phyloP scores from a whole-genome alignment of 176 grass and related monocot species.

The Ensete ventricosum region DNA sequence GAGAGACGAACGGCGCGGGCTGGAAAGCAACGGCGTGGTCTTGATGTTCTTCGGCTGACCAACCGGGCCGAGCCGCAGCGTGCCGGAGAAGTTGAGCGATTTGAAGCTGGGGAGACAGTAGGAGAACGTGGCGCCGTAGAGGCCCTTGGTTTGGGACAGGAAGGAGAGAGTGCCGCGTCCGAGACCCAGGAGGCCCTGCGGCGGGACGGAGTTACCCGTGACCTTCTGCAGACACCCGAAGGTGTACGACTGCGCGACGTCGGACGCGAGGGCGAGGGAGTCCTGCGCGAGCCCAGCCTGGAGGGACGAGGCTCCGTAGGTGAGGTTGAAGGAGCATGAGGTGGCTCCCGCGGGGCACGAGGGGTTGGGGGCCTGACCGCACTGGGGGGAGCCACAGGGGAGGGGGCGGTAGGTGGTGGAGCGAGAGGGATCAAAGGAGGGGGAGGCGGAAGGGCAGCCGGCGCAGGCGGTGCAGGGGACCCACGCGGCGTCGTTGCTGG shows the following conservation, averaged over 20 bases:
- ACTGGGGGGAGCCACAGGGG: constrained; percentile 49
- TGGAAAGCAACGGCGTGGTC: constrained; percentile 76
- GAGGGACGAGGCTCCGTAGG: constrained; percentile 54
- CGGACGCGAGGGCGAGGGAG: constrained; percentile 46
- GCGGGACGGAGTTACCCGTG: constrained; percentile 63
- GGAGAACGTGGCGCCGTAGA: constrained; percentile 63
- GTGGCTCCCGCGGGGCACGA: constrained; percentile 26
- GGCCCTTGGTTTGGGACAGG: constrained; percentile 62
- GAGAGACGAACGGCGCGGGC: constrained; percentile 63
- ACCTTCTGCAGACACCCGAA: constrained; percentile 70
- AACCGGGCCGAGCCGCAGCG: constrained; percentile 55
- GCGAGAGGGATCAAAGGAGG: constrained; percentile 5
- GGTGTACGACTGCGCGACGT: constrained; percentile 58
- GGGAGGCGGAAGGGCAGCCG: constrained; percentile 30
- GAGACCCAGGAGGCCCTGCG: constrained; percentile 81
- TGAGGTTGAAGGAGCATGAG: constrained; percentile 66
- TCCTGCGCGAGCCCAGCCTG: constrained; percentile 54
- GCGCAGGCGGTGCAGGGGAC: constrained; percentile 61
- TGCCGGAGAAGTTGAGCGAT: constrained; percentile 82
- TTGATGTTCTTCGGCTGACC: constrained; percentile 70
- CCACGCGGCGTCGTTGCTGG: constrained; percentile 82
- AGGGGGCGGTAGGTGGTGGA: constrained; percentile 46
- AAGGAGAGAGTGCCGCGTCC: constrained; percentile 76
- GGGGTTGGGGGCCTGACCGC: constrained; percentile 44
- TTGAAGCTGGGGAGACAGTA: constrained; percentile 92